These are phyloP conservation scores for Cucurbita ficifolia DNA, from an alignment of 306 rosid species.

Conservation along the genomic window DNA sequence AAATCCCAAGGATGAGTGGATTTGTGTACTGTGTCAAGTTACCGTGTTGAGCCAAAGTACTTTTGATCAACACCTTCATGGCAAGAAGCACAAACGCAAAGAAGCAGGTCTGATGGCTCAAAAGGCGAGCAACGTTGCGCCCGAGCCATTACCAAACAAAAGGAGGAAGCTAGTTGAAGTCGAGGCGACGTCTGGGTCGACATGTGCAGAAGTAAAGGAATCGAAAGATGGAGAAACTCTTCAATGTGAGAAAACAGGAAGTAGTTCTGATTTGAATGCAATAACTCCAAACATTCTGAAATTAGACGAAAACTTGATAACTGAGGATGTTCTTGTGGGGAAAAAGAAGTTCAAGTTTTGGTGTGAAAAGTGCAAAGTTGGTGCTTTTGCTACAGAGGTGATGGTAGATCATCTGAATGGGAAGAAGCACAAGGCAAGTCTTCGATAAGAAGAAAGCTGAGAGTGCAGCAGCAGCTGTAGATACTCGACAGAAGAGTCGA, in stretches of 20 bases:
- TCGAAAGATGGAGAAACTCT: not conserved
- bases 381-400: not conserved
- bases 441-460: slow-evolving; percentile 3
- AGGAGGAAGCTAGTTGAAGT: slow-evolving; percentile 5
- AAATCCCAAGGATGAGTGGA: slow-evolving; percentile 40
- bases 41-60: slow-evolving; percentile 15
- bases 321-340: not conserved
- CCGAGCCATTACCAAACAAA: slow-evolving; percentile 1
- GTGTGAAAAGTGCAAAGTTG: slow-evolving; percentile 33
- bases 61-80: slow-evolving; percentile 34
- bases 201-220: slow-evolving; percentile 9
- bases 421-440: slow-evolving; percentile 22
- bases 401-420: slow-evolving; percentile 34
- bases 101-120: slow-evolving; percentile 13
- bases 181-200: not conserved
- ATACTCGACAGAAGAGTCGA: not conserved
- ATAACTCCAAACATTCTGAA: too few relatives aligned
- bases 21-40: slow-evolving; percentile 43
- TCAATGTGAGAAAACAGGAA: not conserved
- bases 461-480: not conserved
- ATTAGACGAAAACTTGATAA: not conserved
- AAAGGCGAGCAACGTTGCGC: slow-evolving; percentile 6
- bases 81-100: slow-evolving; percentile 57
- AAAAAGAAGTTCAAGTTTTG: slow-evolving; percentile 11
- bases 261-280: not conserved